Base-by-base conservation (phyloP, 108 stramenopile genomes). In the Nannochloropsis salina region DNA sequence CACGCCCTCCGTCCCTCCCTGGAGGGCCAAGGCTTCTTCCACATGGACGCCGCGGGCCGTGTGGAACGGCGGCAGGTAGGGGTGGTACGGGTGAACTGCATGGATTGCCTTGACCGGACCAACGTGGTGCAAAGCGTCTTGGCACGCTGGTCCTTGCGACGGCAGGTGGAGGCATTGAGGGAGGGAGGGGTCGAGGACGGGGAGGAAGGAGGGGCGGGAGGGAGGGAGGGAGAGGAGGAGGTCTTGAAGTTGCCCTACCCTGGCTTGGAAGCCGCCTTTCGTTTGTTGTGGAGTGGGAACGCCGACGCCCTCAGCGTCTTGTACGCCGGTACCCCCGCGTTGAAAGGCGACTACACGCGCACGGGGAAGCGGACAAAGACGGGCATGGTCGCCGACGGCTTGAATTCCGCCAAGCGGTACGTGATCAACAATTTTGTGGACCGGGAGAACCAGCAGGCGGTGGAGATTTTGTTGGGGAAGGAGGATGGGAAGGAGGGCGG, bases 101-200 rank as follows among this genome's bases (percentile, higher is more conserved):
- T 98, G 96, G 98, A 98, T 91, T 96, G 96, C 90, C 90, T 98
- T 44, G 98, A 98, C 90, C 93, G 98, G 15, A 98, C 98, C n/a
- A 97, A 97, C 88, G 98, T 98, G 15, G 96, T 97, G 20, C 98
- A 98, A 87, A 95, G 94, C 84, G 88, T 97, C 74, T 93, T 97
- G 84, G 96, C 92, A n/a, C 92, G 95, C 20, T 82, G 95, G 40
- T 92, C 92, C 82, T 85, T 96, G 83, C 89, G 96, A 43, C 61
- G n/a, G 61, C 61, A 74, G 61, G 61, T 74, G 61, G 20, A 74
- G 61, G 61, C 61, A n/a, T 74, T 74, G 61, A n/a, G 15, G 5
- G 61, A 74, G 61, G 61, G 61, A 5, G 61, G 61, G 61, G 3
- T 1, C 20, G 61, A 74, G 61, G 61, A n/a, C 15, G 61, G 61